Evolutionary conservation across 2,329 filamentous ascomycete genomes (phyloP).

Genomic region (Fusarium sp.): DNA sequence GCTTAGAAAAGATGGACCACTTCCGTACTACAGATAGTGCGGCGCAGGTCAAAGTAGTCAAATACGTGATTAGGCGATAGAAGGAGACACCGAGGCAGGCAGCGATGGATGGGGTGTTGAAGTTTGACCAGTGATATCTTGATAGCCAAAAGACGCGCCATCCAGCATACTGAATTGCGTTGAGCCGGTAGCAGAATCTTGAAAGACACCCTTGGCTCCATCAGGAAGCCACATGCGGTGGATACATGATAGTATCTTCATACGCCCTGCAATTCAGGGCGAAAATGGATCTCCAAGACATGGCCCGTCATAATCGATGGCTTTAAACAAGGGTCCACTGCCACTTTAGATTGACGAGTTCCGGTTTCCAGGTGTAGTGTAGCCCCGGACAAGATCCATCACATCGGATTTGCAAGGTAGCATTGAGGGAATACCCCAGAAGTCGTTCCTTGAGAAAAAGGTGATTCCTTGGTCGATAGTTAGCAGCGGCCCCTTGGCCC

Average conservation of each 20-base stretch:
- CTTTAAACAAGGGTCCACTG: constrained; percentile 28
- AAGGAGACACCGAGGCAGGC: neutral
- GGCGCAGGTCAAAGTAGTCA: neutral
- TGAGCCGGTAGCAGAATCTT: constrained; percentile 32
- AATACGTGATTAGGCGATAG: neutral
- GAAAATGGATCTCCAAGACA: constrained; percentile 39
- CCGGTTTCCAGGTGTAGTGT: constrained; percentile 37
- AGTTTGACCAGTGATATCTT: neutral
- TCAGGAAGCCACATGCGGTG: constrained; percentile 20
- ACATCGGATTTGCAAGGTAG: constrained; percentile 29
- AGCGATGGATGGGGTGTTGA: neutral
- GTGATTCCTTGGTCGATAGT: constrained; percentile 19
- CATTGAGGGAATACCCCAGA: constrained; percentile 32
- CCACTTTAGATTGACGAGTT: constrained; percentile 33
- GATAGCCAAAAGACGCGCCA: constrained; percentile 20
- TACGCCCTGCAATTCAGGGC: constrained; percentile 18
- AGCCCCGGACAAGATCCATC: constrained; percentile 22
- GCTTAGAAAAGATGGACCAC: neutral
- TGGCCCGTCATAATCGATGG: constrained; percentile 16
- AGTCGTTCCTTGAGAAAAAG: constrained; percentile 18
- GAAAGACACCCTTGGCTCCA: constrained; percentile 27
- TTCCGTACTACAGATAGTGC: neutral
- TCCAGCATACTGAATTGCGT: constrained; percentile 56
- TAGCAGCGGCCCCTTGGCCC: constrained; percentile 19
- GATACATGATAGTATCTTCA: constrained; percentile 22